Percentiles rank a stretch among this genome's conserved stretches.
These are phyloP conservation scores for Nemania bipapillata DNA, from an alignment of 2,329 filamentous ascomycete genomes.

Conservation along the genomic window DNA sequence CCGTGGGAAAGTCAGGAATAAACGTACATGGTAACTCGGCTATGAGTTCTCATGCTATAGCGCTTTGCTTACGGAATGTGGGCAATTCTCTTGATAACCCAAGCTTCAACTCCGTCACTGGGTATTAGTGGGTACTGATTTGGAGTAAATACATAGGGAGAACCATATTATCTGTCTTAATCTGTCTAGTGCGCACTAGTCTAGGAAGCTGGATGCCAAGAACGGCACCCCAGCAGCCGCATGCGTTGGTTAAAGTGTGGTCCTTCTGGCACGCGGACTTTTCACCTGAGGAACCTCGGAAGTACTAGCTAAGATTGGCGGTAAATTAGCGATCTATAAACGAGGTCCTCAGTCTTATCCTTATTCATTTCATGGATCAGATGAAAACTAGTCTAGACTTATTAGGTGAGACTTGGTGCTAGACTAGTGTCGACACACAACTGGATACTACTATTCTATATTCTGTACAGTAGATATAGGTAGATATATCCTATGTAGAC, in stretches of 20 bases:
- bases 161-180: constrained; percentile 12
- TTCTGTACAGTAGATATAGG: no score
- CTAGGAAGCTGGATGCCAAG: constrained; percentile 7
- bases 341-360: not conserved
- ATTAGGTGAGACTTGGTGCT: not conserved
- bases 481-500: no score
- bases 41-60: not conserved
- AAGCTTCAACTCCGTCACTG: not conserved
- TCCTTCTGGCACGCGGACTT: constrained; percentile 18
- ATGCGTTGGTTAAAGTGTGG: constrained; percentile 22
- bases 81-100: not conserved
- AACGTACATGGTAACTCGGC: no score
- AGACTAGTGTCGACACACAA: not conserved
- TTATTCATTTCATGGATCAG: not conserved
- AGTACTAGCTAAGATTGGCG: not conserved
- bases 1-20: not conserved
- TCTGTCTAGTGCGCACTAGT: not conserved
- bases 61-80: not conserved
- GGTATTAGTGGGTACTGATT: not conserved
- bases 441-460: not conserved
- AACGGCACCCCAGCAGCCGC: not conserved
- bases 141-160: not conserved
- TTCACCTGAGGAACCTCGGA: not conserved
- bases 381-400: not conserved
- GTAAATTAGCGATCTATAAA: not conserved